Conservation (phyloP, 495 filamentous ascomycete genomes). For the Penicillium simplicissimum region DNA sequence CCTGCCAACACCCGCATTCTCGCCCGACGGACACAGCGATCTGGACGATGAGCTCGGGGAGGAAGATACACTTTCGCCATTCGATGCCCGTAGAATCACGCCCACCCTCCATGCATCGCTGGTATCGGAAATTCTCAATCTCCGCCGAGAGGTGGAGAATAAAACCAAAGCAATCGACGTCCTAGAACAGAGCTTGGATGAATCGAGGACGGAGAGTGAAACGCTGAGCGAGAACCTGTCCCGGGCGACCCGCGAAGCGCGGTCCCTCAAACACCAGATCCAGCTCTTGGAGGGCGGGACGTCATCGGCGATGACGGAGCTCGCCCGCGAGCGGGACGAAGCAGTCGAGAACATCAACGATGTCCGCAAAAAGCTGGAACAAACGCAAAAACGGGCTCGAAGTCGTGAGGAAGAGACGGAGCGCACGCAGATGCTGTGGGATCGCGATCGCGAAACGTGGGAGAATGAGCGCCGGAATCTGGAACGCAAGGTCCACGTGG, state of each 20-base stretch:
- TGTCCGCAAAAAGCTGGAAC: slow-evolving; percentile 75
- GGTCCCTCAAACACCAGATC: slow-evolving; percentile 81
- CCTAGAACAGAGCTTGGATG: slow-evolving; percentile 74
- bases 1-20: slow-evolving; percentile 47
- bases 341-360: slow-evolving; percentile 74
- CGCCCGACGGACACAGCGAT: slow-evolving; percentile 45
- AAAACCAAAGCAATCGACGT: slow-evolving; percentile 81
- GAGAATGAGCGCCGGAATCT: slow-evolving; percentile 75
- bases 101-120: slow-evolving; percentile 93
- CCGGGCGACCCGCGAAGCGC: slow-evolving; percentile 67
- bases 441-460: slow-evolving; percentile 79
- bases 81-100: slow-evolving; percentile 90
- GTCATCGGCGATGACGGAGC: slow-evolving; percentile 75
- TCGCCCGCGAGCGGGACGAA: slow-evolving; percentile 84
- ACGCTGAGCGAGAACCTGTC: slow-evolving; percentile 59
- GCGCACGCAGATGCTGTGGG: slow-evolving; percentile 73
- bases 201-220: slow-evolving; percentile 72
- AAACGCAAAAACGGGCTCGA: slow-evolving; percentile 72
- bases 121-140: slow-evolving; percentile 86
- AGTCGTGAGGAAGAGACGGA: slow-evolving; percentile 81
- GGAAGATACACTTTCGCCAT: slow-evolving; percentile 73
- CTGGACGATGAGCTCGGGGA: slow-evolving; percentile 59
- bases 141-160: slow-evolving; percentile 85
- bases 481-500: slow-evolving; percentile 82
- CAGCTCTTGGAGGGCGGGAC: slow-evolving; percentile 84